Conservation (phyloP, 768 basidiomycete genomes). For the Auricularia heimuer region DNA sequence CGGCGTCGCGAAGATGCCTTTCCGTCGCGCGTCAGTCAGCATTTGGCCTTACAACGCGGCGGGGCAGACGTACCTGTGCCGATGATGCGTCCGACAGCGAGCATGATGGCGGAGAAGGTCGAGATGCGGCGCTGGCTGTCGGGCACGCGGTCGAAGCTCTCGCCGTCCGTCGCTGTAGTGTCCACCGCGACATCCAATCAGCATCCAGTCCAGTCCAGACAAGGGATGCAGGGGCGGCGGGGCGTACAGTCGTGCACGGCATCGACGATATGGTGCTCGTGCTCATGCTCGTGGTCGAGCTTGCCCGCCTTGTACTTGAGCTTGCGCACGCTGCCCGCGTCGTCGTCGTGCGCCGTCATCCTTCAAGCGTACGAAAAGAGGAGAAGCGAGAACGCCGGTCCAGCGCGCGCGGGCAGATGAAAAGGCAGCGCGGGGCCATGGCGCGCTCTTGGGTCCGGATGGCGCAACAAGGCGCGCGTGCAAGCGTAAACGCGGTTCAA, state of each 20-base stretch:
- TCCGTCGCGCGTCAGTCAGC: background rate
- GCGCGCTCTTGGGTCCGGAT: background rate
- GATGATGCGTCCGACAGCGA: background rate
- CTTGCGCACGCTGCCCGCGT: no score
- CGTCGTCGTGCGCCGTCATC: background rate
- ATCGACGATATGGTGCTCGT: background rate
- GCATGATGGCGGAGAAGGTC: background rate
- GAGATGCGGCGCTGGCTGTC: background rate
- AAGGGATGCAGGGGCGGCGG: background rate
- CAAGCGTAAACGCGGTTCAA: no score
- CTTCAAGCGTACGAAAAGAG: background rate
- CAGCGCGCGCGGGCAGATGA: background rate
- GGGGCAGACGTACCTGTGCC: background rate
- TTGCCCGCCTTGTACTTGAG: no score
- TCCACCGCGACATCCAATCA: background rate
- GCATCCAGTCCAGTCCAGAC: background rate
- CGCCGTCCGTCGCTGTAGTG: background rate
- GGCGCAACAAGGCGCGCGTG: background rate
- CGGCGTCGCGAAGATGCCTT: constrained; percentile 53
- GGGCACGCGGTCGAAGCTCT: background rate
- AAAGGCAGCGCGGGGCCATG: background rate
- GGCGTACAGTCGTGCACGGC: background rate
- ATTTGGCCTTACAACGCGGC: background rate
- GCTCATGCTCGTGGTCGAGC: no score
- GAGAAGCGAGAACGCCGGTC: background rate